phyloP scores from a whole-genome alignment of 805 yeast genomes.

The Candida verbasci region DNA sequence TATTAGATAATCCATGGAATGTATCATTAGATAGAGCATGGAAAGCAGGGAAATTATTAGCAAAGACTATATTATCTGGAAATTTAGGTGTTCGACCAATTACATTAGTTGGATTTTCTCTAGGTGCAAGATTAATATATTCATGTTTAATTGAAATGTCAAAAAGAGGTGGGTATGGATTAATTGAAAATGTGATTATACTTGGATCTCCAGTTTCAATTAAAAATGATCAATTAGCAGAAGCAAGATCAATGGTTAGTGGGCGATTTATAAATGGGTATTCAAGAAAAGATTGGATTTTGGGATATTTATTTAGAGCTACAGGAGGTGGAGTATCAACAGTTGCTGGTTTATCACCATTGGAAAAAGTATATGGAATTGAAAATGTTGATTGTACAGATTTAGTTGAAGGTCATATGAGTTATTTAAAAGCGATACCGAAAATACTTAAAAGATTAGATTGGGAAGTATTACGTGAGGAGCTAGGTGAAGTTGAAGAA shows the following conservation, averaged over 20 bases:
- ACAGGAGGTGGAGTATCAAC: slow-evolving; percentile 89
- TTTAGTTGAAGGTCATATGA: slow-evolving; percentile 91
- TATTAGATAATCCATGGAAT: slow-evolving; percentile 96
- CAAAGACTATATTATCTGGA: slow-evolving; percentile 83
- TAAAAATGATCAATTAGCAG: slow-evolving; percentile 68
- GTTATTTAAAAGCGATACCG: slow-evolving; percentile 93
- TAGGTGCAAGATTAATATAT: slow-evolving; percentile 88
- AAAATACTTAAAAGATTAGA: slow-evolving; percentile 62
- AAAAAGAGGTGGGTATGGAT: slow-evolving; percentile 77
- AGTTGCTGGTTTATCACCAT: slow-evolving; percentile 86
- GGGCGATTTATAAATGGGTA: slow-evolving; percentile 89
- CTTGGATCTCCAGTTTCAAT: slow-evolving; percentile 88
- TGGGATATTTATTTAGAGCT: slow-evolving; percentile 92
- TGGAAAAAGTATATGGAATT: slow-evolving; percentile 56
- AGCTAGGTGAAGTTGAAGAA: slow-evolving; percentile 92
- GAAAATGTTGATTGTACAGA: slow-evolving; percentile 89
- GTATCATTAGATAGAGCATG: slow-evolving; percentile 96
- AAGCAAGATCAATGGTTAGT: slow-evolving; percentile 81
- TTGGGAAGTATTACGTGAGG: slow-evolving; percentile 83
- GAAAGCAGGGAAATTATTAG: slow-evolving; percentile 88
- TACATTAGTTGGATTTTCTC: slow-evolving; percentile 86
- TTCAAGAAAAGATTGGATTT: slow-evolving; percentile 90
- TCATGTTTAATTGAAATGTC: slow-evolving; percentile 87
- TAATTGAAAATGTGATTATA: slow-evolving; percentile 80
- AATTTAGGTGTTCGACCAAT: slow-evolving; percentile 91